Evolutionary conservation across 2,329 filamentous ascomycete species (phyloP).

Genomic region (Phaeophleospora eucalypticola): DNA sequence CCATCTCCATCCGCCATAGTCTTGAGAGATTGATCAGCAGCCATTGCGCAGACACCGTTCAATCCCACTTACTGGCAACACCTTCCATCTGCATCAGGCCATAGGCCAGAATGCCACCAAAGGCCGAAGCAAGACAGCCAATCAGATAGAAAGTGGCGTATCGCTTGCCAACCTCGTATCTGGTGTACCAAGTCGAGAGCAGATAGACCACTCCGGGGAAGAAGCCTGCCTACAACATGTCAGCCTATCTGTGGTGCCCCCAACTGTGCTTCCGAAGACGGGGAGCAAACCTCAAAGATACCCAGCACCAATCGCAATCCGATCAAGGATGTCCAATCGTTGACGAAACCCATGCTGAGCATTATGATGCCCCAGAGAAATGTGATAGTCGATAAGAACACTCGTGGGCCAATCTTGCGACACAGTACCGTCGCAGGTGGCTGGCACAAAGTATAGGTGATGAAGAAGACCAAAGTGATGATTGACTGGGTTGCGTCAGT

Average conservation of each 20-base stretch:
- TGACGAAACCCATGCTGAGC: slow-evolving; percentile 61
- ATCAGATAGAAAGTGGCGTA: slow-evolving; percentile 44
- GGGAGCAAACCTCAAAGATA: slow-evolving; percentile 47
- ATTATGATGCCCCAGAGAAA: slow-evolving; percentile 57
- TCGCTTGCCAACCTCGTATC: slow-evolving; percentile 29
- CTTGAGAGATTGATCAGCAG: not conserved
- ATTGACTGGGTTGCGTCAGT: slow-evolving; percentile 53
- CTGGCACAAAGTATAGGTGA: slow-evolving; percentile 67
- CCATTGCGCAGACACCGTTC: slow-evolving; percentile 25
- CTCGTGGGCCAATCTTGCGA: slow-evolving; percentile 55
- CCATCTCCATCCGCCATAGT: too few species aligned
- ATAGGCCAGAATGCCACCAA: slow-evolving; percentile 37
- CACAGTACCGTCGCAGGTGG: slow-evolving; percentile 65
- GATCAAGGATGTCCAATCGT: slow-evolving; percentile 49
- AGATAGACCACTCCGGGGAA: slow-evolving; percentile 34
- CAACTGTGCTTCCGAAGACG: too few species aligned
- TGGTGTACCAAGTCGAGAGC: slow-evolving; percentile 17
- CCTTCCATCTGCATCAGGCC: slow-evolving; percentile 41
- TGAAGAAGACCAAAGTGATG: slow-evolving; percentile 67
- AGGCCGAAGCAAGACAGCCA: slow-evolving; percentile 41
- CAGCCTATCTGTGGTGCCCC: not conserved
- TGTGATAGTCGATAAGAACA: slow-evolving; percentile 33
- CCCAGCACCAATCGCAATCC: slow-evolving; percentile 58
- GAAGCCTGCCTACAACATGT: slow-evolving; percentile 54
- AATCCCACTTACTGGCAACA: slow-evolving; percentile 39